Evolutionary conservation across 441 rosid genomes (phyloP).

Genomic region (Corymbia calophylla): DNA sequence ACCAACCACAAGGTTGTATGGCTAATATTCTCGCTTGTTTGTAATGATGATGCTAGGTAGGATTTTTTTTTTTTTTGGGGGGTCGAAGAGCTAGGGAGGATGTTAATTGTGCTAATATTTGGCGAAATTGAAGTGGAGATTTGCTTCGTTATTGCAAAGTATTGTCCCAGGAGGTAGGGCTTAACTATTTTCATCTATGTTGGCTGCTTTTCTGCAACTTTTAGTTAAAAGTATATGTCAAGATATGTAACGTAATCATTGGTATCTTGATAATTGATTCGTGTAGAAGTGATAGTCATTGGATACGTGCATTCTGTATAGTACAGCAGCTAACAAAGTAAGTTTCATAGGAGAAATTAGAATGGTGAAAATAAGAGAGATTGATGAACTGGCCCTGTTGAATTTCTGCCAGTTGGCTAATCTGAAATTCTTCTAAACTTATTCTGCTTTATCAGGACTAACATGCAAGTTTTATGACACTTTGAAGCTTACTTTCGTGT

Average conservation of each 20-base stretch:
- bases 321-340: background rate
- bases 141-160: background rate
- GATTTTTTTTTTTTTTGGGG: background rate
- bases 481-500: background rate
- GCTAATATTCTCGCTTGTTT: background rate
- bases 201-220: background rate
- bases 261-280: background rate
- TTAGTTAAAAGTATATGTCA: background rate
- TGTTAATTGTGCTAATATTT: background rate
- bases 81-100: background rate
- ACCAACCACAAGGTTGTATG: slow-evolving; percentile 65
- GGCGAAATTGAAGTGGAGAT: background rate
- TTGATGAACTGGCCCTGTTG: background rate
- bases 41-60: background rate
- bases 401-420: background rate
- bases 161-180: background rate
- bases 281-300: background rate
- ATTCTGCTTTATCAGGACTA: background rate
- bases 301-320: background rate
- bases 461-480: background rate
- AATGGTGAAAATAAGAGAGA: background rate
- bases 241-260: background rate
- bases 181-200: background rate
- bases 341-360: background rate
- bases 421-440: background rate